Conservation (phyloP, 1,284 basidiomycete genomes). For the Ganoderma boninense region DNA sequence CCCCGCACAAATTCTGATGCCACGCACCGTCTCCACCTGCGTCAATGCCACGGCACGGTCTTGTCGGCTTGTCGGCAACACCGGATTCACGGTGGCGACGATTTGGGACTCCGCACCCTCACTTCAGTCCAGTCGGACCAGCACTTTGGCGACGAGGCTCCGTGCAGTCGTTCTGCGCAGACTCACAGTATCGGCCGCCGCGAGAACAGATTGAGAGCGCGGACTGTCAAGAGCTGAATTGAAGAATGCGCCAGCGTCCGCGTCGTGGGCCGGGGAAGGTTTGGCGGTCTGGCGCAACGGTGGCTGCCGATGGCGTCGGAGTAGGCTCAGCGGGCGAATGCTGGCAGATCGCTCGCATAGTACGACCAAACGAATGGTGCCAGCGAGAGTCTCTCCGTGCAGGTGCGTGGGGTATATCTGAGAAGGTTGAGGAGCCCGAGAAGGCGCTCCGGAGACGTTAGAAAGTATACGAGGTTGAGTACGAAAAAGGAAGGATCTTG, state of each 20-base stretch:
- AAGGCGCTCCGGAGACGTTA: background rate
- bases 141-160: background rate
- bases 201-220: background rate
- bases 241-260: background rate
- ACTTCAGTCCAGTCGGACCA: background rate
- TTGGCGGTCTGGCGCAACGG: background rate
- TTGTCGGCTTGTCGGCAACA: slow-evolving; percentile 5
- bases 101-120: slow-evolving; percentile 6
- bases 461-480: background rate
- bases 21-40: slow-evolving; percentile 4
- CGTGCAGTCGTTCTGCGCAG: background rate
- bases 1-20: background rate
- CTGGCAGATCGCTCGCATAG: background rate
- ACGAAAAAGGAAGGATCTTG: slow-evolving; percentile 2
- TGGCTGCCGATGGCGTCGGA: background rate
- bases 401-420: background rate
- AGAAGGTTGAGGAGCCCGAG: background rate
- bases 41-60: background rate
- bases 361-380: background rate
- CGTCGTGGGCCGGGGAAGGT: background rate
- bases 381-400: background rate
- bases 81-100: background rate
- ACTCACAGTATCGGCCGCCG: background rate
- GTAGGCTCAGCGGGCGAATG: background rate
- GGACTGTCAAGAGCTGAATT: background rate